These are phyloP conservation scores for Medicago ruthenica DNA, from an alignment of 306 rosid genomes.

Conservation along the genomic window DNA sequence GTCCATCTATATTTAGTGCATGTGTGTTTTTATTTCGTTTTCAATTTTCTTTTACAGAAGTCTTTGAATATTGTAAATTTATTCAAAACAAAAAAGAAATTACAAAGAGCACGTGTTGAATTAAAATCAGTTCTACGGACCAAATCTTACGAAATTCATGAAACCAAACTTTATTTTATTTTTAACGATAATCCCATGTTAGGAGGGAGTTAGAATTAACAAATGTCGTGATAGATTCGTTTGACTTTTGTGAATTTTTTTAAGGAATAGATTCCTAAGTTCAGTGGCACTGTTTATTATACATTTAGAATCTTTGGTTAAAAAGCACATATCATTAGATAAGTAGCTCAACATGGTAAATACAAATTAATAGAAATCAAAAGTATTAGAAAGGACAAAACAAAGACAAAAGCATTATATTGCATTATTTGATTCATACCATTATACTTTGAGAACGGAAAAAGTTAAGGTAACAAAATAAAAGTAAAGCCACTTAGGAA, in stretches of 20 bases:
- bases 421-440: slow-evolving; percentile 44
- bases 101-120: too few species aligned
- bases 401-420: slow-evolving; percentile 39
- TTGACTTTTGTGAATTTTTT: not conserved
- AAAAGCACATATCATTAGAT: slow-evolving; percentile 8
- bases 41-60: too few species aligned
- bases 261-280: not conserved
- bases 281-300: slow-evolving; percentile 14
- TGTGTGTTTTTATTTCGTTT: too few species aligned
- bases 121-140: too few species aligned
- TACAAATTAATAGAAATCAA: not conserved
- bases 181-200: too few species aligned
- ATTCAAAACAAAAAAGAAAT: too few species aligned
- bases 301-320: slow-evolving; percentile 21
- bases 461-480: slow-evolving; percentile 22
- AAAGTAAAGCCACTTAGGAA: slow-evolving; percentile 31
- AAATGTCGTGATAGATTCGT: not conserved
- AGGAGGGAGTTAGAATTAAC: not conserved
- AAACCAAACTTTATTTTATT: too few species aligned
- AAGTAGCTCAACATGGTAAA: slow-evolving; percentile 11
- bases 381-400: not conserved
- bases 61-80: too few species aligned
- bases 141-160: too few species aligned
- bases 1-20: too few species aligned
- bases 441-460: not conserved